Evolutionary conservation across 768 basidiomycete species (phyloP), one percentile per base, ranked within the genome.

Genomic region (Panus rudis): DNA sequence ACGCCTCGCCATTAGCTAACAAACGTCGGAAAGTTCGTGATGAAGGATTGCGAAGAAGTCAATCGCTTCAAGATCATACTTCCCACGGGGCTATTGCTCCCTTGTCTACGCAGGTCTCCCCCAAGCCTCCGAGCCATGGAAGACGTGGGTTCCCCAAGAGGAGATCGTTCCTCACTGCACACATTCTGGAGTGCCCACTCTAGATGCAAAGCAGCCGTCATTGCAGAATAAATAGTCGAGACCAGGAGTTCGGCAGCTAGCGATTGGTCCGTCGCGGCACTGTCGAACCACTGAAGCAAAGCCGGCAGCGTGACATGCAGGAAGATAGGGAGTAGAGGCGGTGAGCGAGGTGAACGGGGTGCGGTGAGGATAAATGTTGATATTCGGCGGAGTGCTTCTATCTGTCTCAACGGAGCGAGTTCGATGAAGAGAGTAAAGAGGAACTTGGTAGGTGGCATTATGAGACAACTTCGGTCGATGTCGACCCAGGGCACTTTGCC

Each of bases 1-100:
- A 34, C 55, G 39, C 38, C 62, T 61, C 10, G 61, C 61, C 42
- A 61, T 73, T 59, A n/a, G n/a, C n/a, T n/a, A n/a, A n/a, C n/a
- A n/a, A 87, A 86, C 17, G 74, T 73, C 4, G 85, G 84, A 61
- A 89, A 89, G 54, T 80, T 88, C 24, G 81, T 70, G 10, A 80
- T 73, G 56, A 89, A 86, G 0, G 78, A 68, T 42, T 76, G 73
- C 6, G 77, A 77, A 14, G 80, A 69, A 19, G 73, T 65, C 34
- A 90, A 60, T 34, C 78, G 70, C 52, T 86, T 79, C 25, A 77
- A 60, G 39, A 89, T 68, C 14, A 69, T 53, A 28, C 57, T 65
- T 42, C 75, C 74, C n/a, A 75, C 75, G 34, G 62, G 62, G 50
- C 74, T 76, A 7, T 56, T 50, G 7, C 8, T 17, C 48, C 70